phyloP scores from a whole-genome alignment of 148 eudicot genomes.

The Vaccinium darrowii region DNA sequence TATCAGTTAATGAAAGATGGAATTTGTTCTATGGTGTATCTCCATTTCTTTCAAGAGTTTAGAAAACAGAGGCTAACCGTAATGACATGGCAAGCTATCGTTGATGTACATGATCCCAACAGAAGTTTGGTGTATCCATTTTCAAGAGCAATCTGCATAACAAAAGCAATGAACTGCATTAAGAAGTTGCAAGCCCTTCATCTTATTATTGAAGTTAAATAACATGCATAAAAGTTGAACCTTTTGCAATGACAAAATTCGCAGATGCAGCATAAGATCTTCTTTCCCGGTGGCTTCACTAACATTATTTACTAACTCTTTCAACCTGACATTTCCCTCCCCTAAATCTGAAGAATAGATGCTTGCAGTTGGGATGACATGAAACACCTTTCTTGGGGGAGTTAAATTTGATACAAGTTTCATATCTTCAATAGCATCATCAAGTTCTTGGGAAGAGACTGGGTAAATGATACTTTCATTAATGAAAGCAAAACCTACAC shows the following conservation, averaged over 20 bases:
- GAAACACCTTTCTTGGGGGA: conserved; percentile 63
- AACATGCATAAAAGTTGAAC: conserved; percentile 27
- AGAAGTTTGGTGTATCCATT: conserved; percentile 82
- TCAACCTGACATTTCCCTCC: conserved; percentile 49
- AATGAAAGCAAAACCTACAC: conserved; percentile 80
- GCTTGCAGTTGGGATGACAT: conserved; percentile 52
- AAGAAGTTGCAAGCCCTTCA: neutral
- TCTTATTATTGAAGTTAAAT: neutral
- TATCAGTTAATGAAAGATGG: neutral
- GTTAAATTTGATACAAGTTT: conserved; percentile 49
- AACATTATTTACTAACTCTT: conserved; percentile 46
- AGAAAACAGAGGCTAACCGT: conserved; percentile 46
- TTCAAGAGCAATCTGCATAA: conserved; percentile 70
- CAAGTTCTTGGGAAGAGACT: conserved; percentile 34
- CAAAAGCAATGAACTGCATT: conserved; percentile 12
- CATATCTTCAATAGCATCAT: conserved; percentile 52
- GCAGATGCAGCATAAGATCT: conserved; percentile 68
- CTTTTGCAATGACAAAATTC: conserved; percentile 82
- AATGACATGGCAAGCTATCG: conserved; percentile 84
- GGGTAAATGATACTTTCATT: conserved; percentile 56
- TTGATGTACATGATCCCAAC: conserved; percentile 87
- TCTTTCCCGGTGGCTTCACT: conserved; percentile 81
- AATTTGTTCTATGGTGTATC: neutral
- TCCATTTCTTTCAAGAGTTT: neutral
- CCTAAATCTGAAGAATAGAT: conserved; percentile 41